These are phyloP conservation scores for Lepidopterella palustris DNA, from an alignment of 495 filamentous ascomycete species.

Conservation along the genomic window DNA sequence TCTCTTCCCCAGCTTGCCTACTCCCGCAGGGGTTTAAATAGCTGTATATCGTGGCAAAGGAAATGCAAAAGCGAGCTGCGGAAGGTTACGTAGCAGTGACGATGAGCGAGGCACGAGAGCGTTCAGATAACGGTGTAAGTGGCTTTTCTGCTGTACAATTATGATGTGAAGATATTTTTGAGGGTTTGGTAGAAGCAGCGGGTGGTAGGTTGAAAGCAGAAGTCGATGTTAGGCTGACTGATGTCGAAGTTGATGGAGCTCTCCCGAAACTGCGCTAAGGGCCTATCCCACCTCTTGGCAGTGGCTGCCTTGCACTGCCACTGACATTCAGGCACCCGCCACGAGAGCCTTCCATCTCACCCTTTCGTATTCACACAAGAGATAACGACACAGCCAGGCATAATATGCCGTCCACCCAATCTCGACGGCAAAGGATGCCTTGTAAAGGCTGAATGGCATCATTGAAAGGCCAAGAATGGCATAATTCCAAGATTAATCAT, in stretches of 20 bases:
- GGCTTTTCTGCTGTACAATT: background rate
- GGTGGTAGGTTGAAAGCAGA: background rate
- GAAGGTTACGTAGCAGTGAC: slow-evolving; percentile 1
- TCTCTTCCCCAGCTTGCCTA: slow-evolving; percentile 74
- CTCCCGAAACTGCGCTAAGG: slow-evolving; percentile 1
- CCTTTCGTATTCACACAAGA: too few species aligned
- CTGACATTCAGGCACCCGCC: too few species aligned
- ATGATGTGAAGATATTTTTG: background rate
- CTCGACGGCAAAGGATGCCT: too few species aligned
- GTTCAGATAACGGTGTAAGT: background rate
- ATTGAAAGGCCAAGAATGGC: too few species aligned
- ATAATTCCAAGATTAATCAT: too few species aligned
- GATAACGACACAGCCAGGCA: too few species aligned
- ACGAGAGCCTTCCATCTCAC: too few species aligned
- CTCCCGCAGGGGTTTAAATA: slow-evolving; percentile 28
- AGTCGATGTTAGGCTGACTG: background rate
- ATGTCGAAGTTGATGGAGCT: slow-evolving; percentile 1
- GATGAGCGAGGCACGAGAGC: background rate
- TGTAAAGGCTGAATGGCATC: too few species aligned
- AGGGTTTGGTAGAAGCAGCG: background rate
- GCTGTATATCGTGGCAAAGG: slow-evolving; percentile 15
- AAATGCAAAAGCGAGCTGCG: background rate
- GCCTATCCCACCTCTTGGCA: slow-evolving; percentile 3
- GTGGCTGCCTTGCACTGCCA: background rate
- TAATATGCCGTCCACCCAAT: too few species aligned